Evolutionary conservation across 768 basidiomycete genomes (phyloP).

Genomic region (Termitomyces heimii): DNA sequence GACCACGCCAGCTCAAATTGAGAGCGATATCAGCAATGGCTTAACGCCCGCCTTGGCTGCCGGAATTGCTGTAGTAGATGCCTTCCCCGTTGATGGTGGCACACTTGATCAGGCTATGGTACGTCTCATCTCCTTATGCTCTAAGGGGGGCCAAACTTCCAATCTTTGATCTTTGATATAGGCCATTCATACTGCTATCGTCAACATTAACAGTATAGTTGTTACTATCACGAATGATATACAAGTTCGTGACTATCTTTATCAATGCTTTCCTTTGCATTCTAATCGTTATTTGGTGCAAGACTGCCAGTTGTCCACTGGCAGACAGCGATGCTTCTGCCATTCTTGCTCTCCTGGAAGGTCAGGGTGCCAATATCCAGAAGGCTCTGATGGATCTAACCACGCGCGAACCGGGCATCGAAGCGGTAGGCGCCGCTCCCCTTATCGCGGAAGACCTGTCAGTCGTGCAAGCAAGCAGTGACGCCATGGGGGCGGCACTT

Average conservation of each 20-base stretch:
- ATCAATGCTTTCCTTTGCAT: background rate
- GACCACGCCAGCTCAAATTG: constrained; percentile 17
- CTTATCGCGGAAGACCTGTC: constrained; percentile 23
- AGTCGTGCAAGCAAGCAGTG: constrained; percentile 16
- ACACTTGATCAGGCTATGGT: constrained; percentile 23
- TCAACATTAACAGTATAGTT: constrained; percentile 6
- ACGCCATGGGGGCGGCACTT: constrained; percentile 17
- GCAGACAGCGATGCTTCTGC: constrained; percentile 18
- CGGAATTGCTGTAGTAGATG: constrained; percentile 23
- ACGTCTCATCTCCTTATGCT: background rate
- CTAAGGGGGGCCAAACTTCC: background rate
- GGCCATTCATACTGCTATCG: constrained; percentile 25
- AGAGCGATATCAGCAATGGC: constrained; percentile 20
- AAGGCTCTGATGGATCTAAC: constrained; percentile 17
- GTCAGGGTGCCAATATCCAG: constrained; percentile 20
- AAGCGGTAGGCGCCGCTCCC: constrained; percentile 20
- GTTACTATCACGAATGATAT: constrained; percentile 19
- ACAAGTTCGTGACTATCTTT: constrained; percentile 10
- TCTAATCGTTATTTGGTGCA: background rate
- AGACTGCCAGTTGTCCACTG: constrained; percentile 17
- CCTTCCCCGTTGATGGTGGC: constrained; percentile 22
- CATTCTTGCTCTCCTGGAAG: constrained; percentile 18
- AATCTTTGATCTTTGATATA: constrained; percentile 12
- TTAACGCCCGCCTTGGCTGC: constrained; percentile 20
- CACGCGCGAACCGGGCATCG: constrained; percentile 19